Evolutionary conservation across 495 filamentous ascomycete genomes (phyloP), one percentile per base, ranked within the genome.

Genomic region (Aspergillus campestris): DNA sequence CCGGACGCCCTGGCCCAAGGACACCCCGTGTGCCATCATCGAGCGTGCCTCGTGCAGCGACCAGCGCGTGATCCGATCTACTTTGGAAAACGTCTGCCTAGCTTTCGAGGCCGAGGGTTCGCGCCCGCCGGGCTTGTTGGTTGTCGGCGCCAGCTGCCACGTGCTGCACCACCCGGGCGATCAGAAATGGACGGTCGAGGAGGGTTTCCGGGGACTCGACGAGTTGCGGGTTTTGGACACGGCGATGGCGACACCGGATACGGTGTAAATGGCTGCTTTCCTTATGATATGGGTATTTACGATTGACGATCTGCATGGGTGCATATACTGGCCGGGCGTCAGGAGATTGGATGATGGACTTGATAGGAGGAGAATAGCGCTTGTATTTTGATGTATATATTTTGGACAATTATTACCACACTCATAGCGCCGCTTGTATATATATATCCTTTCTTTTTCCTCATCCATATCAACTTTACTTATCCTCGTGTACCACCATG

Each of bases 21-120:
- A 71, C 13, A 89, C 86, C 3, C 89, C 90, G 0, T 96, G 91
- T 57, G 90, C 90, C 1, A 90, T 98, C 7, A 72, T 98, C 34
- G 92, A 98, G 62, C 73, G 92, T n/a, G 92, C 92, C 0, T 90
- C 84, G 34, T 98, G 92, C 61, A 82, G 87, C 0, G 92, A 98
- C 60, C 94, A 97, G 71, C 72, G 92, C 15, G 88, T 97, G 30
- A 88, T 97, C 32, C 73, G 92, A 40, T 87, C 88, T 2, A 94
- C 87, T 5, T 58, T 98, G 31, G 77, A 82, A 49, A 74, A 83
- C 56, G 85, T 96, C 6, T 83, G 73, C 32, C 71, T 79, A 40
- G 92, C 92, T 1, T 82, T 98, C 46, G 90, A 96, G 62, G 84
- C 86, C 48, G 87, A 90, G 51, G 92, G 92, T 0, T 88, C 82